phyloP scores from a whole-genome alignment of 140 eudicot genomes.

The Flaveria floridana region DNA sequence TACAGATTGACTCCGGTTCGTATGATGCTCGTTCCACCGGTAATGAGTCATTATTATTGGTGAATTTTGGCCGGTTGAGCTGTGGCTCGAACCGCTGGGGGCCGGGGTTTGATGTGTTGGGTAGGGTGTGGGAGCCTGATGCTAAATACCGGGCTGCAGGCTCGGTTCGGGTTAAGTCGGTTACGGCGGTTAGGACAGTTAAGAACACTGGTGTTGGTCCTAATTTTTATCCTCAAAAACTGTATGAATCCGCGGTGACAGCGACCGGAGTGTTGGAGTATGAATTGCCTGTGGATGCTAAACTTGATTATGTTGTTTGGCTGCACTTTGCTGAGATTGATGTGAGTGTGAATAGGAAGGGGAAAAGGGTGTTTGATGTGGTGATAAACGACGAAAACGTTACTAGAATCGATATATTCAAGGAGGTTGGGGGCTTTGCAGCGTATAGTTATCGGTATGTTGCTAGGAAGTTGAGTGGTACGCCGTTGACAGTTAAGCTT shows the following conservation, averaged over 20 bases:
- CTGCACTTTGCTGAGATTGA: slow-evolving; percentile 95
- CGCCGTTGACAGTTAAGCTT: slow-evolving; percentile 62
- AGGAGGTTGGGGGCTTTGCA: slow-evolving; percentile 82
- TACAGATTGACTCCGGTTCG: slow-evolving; percentile 60
- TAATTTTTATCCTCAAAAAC: slow-evolving; percentile 68
- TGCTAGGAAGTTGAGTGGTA: slow-evolving; percentile 72
- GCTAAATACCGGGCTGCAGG: slow-evolving; percentile 38
- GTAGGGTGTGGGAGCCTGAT: slow-evolving; percentile 75
- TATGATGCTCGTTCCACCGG: slow-evolving; percentile 48
- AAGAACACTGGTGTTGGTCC: slow-evolving; percentile 49
- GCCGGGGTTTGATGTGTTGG: slow-evolving; percentile 76
- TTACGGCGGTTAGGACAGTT: slow-evolving; percentile 50
- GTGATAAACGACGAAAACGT: slow-evolving; percentile 64
- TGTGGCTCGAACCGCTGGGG: slow-evolving; percentile 88
- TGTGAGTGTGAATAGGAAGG: slow-evolving; percentile 65
- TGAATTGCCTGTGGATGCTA: slow-evolving; percentile 82
- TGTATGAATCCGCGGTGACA: slow-evolving; percentile 66
- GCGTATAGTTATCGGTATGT: slow-evolving; percentile 66
- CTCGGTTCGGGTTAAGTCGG: slow-evolving; percentile 34
- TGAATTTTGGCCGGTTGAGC: slow-evolving; percentile 77
- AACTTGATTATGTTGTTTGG: slow-evolving; percentile 81
- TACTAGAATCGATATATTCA: slow-evolving; percentile 70
- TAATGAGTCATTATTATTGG: slow-evolving; percentile 49
- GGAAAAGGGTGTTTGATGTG: slow-evolving; percentile 82
- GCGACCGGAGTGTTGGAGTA: slow-evolving; percentile 55